phyloP scores from a whole-genome alignment of 2,329 filamentous ascomycete genomes.

The Pseudogymnoascus sp. region DNA sequence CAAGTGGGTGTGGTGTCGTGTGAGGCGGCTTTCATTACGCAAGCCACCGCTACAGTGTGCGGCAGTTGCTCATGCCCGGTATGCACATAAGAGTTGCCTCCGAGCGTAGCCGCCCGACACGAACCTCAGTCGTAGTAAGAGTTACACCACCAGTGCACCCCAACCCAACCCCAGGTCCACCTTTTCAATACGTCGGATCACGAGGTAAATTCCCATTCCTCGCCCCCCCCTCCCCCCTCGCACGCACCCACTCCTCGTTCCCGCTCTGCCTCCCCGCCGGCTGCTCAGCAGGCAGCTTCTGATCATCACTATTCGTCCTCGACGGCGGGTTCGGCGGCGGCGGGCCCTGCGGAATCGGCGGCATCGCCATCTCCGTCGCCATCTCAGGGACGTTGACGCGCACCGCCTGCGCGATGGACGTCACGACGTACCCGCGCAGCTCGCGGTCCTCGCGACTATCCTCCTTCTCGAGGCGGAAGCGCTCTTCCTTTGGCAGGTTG shows the following conservation, averaged over 20 bases:
- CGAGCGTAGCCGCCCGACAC: neutral
- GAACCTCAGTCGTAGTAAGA: no score
- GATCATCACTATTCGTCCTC: conserved; percentile 38
- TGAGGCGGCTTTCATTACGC: neutral
- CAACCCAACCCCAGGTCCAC: neutral
- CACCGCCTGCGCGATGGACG: conserved; percentile 64
- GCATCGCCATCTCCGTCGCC: neutral
- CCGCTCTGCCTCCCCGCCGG: conserved; percentile 42
- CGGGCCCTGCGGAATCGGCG: neutral
- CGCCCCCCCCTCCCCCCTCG: conserved; percentile 37
- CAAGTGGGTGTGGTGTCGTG: neutral
- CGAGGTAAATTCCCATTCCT: neutral
- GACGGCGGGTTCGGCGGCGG: conserved; percentile 21
- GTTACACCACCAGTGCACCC: neutral
- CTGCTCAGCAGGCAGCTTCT: conserved; percentile 53
- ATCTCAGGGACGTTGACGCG: conserved; percentile 11
- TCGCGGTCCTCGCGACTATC: conserved; percentile 69
- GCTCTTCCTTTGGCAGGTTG: conserved; percentile 79
- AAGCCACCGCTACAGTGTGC: neutral
- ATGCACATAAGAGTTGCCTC: neutral
- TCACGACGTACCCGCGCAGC: conserved; percentile 64
- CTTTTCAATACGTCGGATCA: neutral
- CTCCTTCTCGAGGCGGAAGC: conserved; percentile 72
- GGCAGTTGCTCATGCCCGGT: neutral
- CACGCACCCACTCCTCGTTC: conserved; percentile 42